These are phyloP conservation scores for Trichoderma afroharzianum DNA, from an alignment of 2,329 filamentous ascomycete genomes.

Conservation along the genomic window DNA sequence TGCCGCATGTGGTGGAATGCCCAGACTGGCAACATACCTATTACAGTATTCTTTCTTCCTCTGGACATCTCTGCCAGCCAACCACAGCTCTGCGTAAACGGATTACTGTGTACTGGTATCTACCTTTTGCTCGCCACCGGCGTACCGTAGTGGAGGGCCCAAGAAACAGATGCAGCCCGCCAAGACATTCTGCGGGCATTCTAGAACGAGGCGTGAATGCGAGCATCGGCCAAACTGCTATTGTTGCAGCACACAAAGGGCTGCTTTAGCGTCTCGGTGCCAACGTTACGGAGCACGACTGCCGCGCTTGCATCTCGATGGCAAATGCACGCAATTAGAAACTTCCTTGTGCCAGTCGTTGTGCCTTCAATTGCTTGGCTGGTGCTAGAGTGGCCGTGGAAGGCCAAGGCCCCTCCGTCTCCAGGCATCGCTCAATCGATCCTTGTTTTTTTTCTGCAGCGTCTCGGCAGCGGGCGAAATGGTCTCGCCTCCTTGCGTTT, in stretches of 20 bases:
- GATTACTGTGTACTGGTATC: background rate
- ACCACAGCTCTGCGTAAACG: background rate
- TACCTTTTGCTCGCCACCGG: background rate
- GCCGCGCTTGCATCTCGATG: background rate
- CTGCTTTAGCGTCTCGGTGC: background rate
- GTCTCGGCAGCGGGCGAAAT: background rate
- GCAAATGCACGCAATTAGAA: background rate
- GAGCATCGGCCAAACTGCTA: background rate
- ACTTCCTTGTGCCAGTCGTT: background rate
- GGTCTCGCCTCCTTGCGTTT: background rate
- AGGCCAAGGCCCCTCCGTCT: background rate
- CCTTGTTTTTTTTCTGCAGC: background rate
- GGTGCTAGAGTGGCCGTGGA: background rate
- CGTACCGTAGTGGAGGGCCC: background rate
- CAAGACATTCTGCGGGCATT: conserved; percentile 15
- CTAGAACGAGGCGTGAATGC: conserved; percentile 8
- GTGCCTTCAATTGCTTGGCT: background rate
- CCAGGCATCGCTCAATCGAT: background rate
- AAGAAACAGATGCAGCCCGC: background rate
- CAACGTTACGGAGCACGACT: background rate
- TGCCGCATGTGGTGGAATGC: background rate
- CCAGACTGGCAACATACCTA: background rate
- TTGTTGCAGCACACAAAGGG: background rate
- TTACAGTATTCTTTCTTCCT: too few species aligned
- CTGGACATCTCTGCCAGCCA: background rate